Percentiles rank a stretch among this genome's conserved stretches.
These are phyloP conservation scores for Myrica gale DNA, from an alignment of 306 rosid species.

Conservation along the genomic window DNA sequence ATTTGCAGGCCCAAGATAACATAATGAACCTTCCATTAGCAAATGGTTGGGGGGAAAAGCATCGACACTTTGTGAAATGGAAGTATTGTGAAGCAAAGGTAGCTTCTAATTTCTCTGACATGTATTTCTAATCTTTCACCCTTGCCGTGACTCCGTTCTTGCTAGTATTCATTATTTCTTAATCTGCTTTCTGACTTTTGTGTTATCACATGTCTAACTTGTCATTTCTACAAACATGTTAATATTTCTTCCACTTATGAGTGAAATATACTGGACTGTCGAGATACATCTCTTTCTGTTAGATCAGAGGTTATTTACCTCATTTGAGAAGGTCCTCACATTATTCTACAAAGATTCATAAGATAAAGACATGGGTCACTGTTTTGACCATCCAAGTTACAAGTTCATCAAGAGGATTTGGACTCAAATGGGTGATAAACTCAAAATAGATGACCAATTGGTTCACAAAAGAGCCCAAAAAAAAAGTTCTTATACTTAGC, in stretches of 20 bases:
- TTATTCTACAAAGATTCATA: neutral
- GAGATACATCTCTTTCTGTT: neutral
- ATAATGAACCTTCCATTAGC: conserved; percentile 84
- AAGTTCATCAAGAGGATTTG: neutral
- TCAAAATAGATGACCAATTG: neutral
- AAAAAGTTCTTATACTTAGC: neutral
- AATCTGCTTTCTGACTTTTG: neutral
- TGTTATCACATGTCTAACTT: conserved; percentile 1
- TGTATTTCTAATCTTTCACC: conserved; percentile 2
- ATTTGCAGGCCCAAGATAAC: conserved; percentile 92
- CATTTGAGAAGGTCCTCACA: neutral
- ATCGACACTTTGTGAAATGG: conserved; percentile 78
- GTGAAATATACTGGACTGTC: neutral
- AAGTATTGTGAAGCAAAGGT: conserved; percentile 91
- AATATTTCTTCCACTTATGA: neutral
- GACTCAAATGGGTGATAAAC: neutral
- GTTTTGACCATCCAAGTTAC: neutral
- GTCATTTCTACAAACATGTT: neutral
- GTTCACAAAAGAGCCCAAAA: neutral
- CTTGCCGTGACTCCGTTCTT: neutral
- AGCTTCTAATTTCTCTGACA: conserved; percentile 9
- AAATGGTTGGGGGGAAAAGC: conserved; percentile 99
- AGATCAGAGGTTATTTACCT: neutral
- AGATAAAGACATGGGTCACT: neutral
- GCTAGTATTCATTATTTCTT: neutral